These are phyloP conservation scores for Arachnomyces sp. DNA, from an alignment of 2,329 filamentous ascomycete genomes.

Conservation along the genomic window DNA sequence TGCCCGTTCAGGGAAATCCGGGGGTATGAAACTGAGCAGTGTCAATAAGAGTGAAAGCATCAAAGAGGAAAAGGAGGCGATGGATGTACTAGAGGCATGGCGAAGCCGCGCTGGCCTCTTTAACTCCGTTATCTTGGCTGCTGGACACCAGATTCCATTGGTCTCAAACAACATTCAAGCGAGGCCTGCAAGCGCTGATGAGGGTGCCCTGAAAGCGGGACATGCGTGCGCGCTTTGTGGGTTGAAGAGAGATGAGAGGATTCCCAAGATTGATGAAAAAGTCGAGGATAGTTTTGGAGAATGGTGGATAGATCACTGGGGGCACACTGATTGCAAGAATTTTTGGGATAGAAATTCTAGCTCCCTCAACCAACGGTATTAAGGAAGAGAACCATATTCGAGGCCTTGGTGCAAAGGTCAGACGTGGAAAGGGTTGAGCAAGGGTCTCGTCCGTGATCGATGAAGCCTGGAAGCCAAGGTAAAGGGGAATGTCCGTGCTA, in stretches of 20 bases:
- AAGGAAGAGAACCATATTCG: conserved; percentile 6
- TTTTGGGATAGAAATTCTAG: conserved; percentile 78
- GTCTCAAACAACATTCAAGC: conserved; percentile 61
- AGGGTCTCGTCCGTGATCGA: no score
- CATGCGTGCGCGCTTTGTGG: conserved; percentile 81
- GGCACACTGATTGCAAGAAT: conserved; percentile 67
- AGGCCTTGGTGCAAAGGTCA: no score
- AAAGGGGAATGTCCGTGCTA: no score
- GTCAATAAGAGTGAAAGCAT: conserved; percentile 75
- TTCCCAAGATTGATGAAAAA: conserved; percentile 65
- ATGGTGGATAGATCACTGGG: conserved; percentile 93
- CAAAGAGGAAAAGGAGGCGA: conserved; percentile 76
- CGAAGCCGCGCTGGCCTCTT: conserved; percentile 67
- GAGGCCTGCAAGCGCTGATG: conserved; percentile 50
- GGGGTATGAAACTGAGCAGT: conserved; percentile 85
- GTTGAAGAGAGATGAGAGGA: conserved; percentile 75
- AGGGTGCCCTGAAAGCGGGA: conserved; percentile 65
- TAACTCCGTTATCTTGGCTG: conserved; percentile 50
- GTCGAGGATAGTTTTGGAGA: conserved; percentile 90
- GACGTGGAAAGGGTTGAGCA: no score
- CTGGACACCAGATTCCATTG: conserved; percentile 60
- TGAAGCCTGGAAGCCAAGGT: no score
- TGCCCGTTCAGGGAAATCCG: conserved; percentile 61
- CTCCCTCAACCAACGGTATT: conserved; percentile 59
- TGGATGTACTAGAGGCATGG: conserved; percentile 70